Conservation (phyloP, 345 rosid species). For the Aquilaria malaccensis region DNA sequence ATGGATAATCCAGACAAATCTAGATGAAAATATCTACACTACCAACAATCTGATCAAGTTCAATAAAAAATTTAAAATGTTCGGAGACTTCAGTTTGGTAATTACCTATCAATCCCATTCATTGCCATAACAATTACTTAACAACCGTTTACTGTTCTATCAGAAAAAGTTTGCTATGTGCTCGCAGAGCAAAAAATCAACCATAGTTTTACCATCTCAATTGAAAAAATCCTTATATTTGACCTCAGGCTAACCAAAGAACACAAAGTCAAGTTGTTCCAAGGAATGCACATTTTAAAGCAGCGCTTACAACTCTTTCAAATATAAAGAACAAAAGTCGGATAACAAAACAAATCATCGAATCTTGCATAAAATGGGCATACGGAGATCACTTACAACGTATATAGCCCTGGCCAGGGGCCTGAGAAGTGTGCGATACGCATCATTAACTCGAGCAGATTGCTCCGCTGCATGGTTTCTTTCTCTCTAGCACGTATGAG, state of each 20-base stretch:
- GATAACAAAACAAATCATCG: neutral
- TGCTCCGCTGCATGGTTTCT: slow-evolving; percentile 81
- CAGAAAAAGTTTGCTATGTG: too few relatives aligned
- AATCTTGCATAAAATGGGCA: neutral
- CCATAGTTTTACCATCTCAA: too few relatives aligned
- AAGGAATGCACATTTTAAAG: neutral
- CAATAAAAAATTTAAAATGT: too few relatives aligned
- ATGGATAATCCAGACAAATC: too few relatives aligned
- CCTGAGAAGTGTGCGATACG: slow-evolving; percentile 56
- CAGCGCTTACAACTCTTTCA: neutral
- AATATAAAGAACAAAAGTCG: neutral
- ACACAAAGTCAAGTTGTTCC: neutral
- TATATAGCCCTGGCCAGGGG: slow-evolving; percentile 70
- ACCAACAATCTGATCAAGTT: too few relatives aligned
- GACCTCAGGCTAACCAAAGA: neutral
- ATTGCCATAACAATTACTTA: too few relatives aligned
- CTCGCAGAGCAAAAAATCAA: too few relatives aligned
- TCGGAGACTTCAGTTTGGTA: too few relatives aligned
- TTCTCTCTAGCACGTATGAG: slow-evolving; percentile 40
- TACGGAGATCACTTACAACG: slow-evolving; percentile 42
- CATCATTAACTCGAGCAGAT: slow-evolving; percentile 82
- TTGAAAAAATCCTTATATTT: neutral
- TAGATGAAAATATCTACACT: too few relatives aligned
- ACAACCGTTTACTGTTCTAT: too few relatives aligned
- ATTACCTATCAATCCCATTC: too few relatives aligned